Evolutionary conservation across 495 filamentous ascomycete genomes (phyloP).

Genomic region (Tuber aestivum): DNA sequence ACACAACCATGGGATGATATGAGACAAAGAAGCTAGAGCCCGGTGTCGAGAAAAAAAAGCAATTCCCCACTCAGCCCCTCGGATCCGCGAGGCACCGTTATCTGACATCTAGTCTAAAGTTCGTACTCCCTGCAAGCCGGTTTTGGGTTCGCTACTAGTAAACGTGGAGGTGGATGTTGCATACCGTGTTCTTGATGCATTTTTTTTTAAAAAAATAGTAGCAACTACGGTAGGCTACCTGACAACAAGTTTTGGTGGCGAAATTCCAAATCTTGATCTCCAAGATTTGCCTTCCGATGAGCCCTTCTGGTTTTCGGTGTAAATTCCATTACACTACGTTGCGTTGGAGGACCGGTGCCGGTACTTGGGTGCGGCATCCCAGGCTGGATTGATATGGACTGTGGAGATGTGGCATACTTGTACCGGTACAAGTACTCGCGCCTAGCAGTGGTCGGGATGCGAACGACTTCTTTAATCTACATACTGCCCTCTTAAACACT

Average conservation of each 20-base stretch:
- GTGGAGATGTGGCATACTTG: constrained; percentile 2
- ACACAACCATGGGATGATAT: constrained; percentile 4
- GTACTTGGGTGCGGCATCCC: background rate
- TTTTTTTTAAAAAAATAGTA: background rate
- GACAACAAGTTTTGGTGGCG: background rate
- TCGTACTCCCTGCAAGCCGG: background rate
- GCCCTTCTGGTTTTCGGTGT: background rate
- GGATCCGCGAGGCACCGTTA: background rate
- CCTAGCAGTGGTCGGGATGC: background rate
- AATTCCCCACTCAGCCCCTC: background rate
- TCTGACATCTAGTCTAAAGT: background rate
- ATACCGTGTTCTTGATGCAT: constrained; percentile 1
- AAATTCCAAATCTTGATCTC: background rate
- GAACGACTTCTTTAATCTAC: constrained; percentile 1
- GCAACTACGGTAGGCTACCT: background rate
- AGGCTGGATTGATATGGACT: background rate
- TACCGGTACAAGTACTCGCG: background rate
- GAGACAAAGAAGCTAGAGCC: background rate
- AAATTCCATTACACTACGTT: background rate
- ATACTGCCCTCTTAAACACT: background rate
- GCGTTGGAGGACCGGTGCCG: background rate
- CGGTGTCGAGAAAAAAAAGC: background rate
- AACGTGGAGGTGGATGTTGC: constrained; percentile 2
- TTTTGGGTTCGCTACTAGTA: background rate
- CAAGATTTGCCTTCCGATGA: background rate